A percentile compares a stretch with the other conserved stretches of the same genome.
Conservation (phyloP, 202 grass and related monocot genomes). For the Eragrostis tef region DNA sequence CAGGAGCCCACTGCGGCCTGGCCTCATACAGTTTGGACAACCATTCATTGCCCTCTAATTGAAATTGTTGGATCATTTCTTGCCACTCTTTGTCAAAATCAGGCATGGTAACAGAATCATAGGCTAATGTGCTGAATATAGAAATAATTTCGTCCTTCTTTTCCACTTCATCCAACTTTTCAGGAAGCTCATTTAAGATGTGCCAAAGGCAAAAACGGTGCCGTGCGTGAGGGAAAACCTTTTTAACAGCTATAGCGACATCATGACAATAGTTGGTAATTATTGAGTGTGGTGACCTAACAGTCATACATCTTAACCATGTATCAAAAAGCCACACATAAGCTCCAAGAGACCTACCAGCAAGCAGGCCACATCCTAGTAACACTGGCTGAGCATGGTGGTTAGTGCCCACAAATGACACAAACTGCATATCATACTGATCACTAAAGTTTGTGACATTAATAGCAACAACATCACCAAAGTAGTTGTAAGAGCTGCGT, state of each 20-base stretch:
- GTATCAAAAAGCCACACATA: slow-evolving; percentile 88
- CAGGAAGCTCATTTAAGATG: slow-evolving; percentile 73
- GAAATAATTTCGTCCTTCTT: slow-evolving; percentile 65
- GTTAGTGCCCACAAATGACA: slow-evolving; percentile 74
- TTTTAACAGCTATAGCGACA: slow-evolving; percentile 70
- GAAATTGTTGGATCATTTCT: slow-evolving; percentile 65
- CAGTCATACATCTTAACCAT: slow-evolving; percentile 80
- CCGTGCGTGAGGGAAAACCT: slow-evolving; percentile 63
- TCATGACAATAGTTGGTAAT: slow-evolving; percentile 78
- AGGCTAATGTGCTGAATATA: slow-evolving; percentile 64
- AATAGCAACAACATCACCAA: slow-evolving; percentile 77
- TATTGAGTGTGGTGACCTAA: slow-evolving; percentile 63
- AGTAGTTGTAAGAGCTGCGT: slow-evolving; percentile 74
- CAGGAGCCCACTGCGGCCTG: slow-evolving; percentile 70
- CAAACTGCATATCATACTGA: slow-evolving; percentile 76
- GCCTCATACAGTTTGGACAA: slow-evolving; percentile 66
- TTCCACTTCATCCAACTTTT: slow-evolving; percentile 64
- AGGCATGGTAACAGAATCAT: slow-evolving; percentile 63
- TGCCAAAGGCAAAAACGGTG: slow-evolving; percentile 78
- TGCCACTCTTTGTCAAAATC: slow-evolving; percentile 86
- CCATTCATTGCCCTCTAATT: slow-evolving; percentile 75
- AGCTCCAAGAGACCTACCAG: slow-evolving; percentile 69
- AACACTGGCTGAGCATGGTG: slow-evolving; percentile 73
- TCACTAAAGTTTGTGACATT: slow-evolving; percentile 67
- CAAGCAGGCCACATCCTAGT: slow-evolving; percentile 78